Percentiles rank a stretch among this genome's conserved stretches.
Evolutionary conservation across 1,284 basidiomycete genomes (phyloP).

Genomic region (Fomitiporia mediterranea): DNA sequence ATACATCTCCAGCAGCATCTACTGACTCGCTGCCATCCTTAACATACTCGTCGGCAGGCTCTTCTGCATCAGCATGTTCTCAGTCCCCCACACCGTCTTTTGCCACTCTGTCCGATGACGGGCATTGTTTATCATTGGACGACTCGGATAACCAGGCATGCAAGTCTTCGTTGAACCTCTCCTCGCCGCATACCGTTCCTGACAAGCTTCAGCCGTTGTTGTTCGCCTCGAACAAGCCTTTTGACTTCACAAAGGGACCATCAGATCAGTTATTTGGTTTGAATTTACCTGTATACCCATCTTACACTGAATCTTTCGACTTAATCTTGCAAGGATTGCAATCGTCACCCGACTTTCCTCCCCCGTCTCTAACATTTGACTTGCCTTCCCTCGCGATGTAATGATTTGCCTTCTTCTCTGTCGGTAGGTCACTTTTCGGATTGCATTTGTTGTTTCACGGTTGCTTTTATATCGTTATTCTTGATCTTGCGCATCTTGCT

Average conservation of each 20-base stretch:
- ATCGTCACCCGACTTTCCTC: background rate
- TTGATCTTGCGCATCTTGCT: background rate
- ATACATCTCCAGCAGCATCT: background rate
- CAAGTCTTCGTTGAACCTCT: background rate
- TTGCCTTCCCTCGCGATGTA: background rate
- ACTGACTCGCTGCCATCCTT: slow-evolving; percentile 5
- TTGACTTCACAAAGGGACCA: slow-evolving; percentile 1
- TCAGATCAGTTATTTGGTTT: background rate
- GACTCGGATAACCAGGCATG: background rate
- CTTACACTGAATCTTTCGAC: background rate
- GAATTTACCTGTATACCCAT: background rate
- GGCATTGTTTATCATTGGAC: background rate
- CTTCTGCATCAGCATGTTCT: slow-evolving; percentile 1
- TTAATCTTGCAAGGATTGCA: background rate
- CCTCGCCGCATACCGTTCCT: background rate
- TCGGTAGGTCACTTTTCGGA: background rate
- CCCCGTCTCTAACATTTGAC: background rate
- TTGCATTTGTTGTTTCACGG: background rate
- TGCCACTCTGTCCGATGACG: background rate
- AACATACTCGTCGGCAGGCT: slow-evolving; percentile 1
- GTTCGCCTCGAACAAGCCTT: background rate
- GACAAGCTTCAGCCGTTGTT: background rate
- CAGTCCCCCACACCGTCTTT: background rate
- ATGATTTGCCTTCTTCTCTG: background rate
- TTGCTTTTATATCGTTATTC: background rate